phyloP scores from a whole-genome alignment of 192 early-diverging fungal genomes.

The Geosiphon pyriformis region DNA sequence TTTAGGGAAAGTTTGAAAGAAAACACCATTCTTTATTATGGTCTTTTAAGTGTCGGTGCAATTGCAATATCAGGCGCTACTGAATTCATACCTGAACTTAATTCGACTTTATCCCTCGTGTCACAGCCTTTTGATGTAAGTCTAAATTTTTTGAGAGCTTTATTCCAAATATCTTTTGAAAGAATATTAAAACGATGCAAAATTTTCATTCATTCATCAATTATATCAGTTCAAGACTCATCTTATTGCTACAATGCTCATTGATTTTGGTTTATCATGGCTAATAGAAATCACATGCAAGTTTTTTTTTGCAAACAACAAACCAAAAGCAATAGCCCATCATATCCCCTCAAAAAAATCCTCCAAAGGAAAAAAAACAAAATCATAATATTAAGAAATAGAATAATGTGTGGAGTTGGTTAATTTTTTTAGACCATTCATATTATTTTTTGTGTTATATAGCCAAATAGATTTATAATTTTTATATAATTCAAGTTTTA shows the following conservation, averaged over 20 bases:
- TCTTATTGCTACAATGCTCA: slow-evolving; percentile 76
- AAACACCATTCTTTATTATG: slow-evolving; percentile 91
- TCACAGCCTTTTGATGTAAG: slow-evolving; percentile 75
- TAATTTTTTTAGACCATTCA: too few relatives aligned
- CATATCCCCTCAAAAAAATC: too few relatives aligned
- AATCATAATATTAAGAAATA: too few relatives aligned
- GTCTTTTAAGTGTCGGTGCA: slow-evolving; percentile 73
- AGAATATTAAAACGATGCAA: not conserved
- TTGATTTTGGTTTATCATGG: slow-evolving; percentile 85
- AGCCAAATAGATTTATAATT: too few relatives aligned
- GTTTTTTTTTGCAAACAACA: slow-evolving; percentile 82
- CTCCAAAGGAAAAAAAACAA: too few relatives aligned
- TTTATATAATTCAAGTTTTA: too few relatives aligned
- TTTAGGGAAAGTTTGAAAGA: slow-evolving; percentile 92
- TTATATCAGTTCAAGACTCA: slow-evolving; percentile 66
- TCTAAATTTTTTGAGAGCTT: slow-evolving; percentile 14
- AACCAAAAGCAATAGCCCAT: slow-evolving; percentile 75
- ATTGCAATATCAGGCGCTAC: slow-evolving; percentile 85
- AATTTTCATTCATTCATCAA: slow-evolving; percentile 7
- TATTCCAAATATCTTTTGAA: not conserved
- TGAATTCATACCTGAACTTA: slow-evolving; percentile 84
- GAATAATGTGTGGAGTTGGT: too few relatives aligned
- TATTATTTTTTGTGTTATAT: too few relatives aligned
- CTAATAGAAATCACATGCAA: slow-evolving; percentile 72
- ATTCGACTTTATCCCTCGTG: slow-evolving; percentile 87